Conservation (phyloP, 192 early-diverging fungal genomes). For the Coemansia erecta region DNA sequence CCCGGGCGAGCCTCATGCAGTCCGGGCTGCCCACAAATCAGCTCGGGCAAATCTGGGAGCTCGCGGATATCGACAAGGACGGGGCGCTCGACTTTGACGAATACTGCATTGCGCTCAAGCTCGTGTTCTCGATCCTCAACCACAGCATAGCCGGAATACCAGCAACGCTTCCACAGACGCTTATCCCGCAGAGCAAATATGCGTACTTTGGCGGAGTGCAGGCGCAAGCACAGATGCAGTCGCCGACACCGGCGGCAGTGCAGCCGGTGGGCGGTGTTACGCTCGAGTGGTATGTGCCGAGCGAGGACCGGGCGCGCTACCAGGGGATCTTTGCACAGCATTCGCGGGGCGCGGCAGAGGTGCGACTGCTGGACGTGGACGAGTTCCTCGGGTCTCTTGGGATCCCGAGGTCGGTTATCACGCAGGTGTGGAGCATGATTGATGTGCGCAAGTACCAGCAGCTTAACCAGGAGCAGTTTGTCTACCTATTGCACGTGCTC, state of each 20-base stretch:
- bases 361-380: slow-evolving; percentile 45
- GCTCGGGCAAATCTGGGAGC: slow-evolving; percentile 59
- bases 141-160: slow-evolving; percentile 57
- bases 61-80: slow-evolving; percentile 82
- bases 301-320: slow-evolving; percentile 36
- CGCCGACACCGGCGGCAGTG: background rate
- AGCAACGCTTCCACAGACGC: slow-evolving; percentile 56
- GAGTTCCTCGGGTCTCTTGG: slow-evolving; percentile 44
- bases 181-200: slow-evolving; percentile 68
- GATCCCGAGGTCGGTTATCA: slow-evolving; percentile 27
- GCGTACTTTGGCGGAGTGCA: slow-evolving; percentile 32
- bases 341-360: slow-evolving; percentile 28
- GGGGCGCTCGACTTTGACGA: slow-evolving; percentile 81
- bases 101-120: slow-evolving; percentile 74
- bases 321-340: slow-evolving; percentile 35
- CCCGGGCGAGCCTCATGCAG: slow-evolving; percentile 49
- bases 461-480: slow-evolving; percentile 55
- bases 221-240: background rate
- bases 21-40: slow-evolving; percentile 48
- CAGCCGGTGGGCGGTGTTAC: slow-evolving; percentile 18
- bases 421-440: slow-evolving; percentile 48
- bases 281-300: slow-evolving; percentile 49
- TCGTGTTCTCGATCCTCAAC: slow-evolving; percentile 70
- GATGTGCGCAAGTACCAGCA: slow-evolving; percentile 54
- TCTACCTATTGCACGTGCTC: slow-evolving; percentile 47